phyloP scores from a whole-genome alignment of 768 basidiomycete genomes.

The Collybia sordida region DNA sequence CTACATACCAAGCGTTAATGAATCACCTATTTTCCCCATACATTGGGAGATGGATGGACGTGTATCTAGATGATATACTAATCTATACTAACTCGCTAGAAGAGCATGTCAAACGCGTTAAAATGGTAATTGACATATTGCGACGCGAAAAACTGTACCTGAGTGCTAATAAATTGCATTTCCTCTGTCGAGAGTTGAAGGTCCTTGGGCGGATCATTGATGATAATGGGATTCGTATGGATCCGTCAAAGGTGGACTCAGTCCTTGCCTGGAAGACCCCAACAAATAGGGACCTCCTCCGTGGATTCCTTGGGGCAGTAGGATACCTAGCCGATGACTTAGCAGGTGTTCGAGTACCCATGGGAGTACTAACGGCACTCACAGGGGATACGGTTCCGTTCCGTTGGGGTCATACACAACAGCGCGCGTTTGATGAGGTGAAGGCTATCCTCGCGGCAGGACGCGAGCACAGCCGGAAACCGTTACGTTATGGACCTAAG shows the following conservation, averaged over 20 bases:
- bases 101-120: conserved; percentile 7
- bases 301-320: conserved; percentile 30
- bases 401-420: conserved; percentile 8
- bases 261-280: conserved; percentile 24
- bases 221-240: conserved; percentile 25
- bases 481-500: conserved; percentile 9
- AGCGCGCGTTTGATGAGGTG: conserved; percentile 23
- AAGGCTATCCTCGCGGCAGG: conserved; percentile 14
- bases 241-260: conserved; percentile 28
- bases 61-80: conserved; percentile 9
- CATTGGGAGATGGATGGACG: conserved; percentile 8
- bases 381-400: conserved; percentile 10
- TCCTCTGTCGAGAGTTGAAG: conserved; percentile 22
- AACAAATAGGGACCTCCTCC: conserved; percentile 22
- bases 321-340: conserved; percentile 26
- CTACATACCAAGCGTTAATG: conserved; percentile 9
- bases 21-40: conserved; percentile 8
- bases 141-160: conserved; percentile 27
- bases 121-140: conserved; percentile 20
- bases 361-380: conserved; percentile 20
- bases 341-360: conserved; percentile 20
- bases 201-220: conserved; percentile 26
- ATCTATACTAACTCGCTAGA: conserved; percentile 9
- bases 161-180: conserved; percentile 24
- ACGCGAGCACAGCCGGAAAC: conserved; percentile 2